A percentile compares a stretch with the other conserved stretches of the same genome.
Evolutionary conservation across 352 stramenopile species (phyloP).

Genomic region (Phytopythium boreale): DNA sequence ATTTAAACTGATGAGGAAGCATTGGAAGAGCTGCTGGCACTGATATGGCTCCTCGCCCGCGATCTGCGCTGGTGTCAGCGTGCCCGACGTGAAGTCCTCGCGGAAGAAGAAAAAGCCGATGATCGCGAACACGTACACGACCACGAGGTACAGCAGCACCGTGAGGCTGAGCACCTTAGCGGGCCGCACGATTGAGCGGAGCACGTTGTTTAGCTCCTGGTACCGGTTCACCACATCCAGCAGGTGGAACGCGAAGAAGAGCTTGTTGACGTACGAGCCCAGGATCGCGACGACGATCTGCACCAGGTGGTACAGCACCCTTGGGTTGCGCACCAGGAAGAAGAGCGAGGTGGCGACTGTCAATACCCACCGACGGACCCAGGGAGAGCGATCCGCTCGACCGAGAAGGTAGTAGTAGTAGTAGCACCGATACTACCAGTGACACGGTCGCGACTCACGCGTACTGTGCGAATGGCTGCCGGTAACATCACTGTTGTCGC

Average conservation of each 20-base stretch:
- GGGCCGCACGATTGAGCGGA: constrained; percentile 58
- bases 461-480: not conserved
- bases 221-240: constrained; percentile 80
- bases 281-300: constrained; percentile 60
- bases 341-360: constrained; percentile 42
- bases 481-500: not conserved
- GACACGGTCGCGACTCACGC: not conserved
- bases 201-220: constrained; percentile 67
- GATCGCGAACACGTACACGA: constrained; percentile 74
- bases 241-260: constrained; percentile 77
- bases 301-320: constrained; percentile 52
- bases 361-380: constrained; percentile 14
- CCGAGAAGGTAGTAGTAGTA: not conserved
- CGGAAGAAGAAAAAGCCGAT: constrained; percentile 76
- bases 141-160: constrained; percentile 61
- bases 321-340: constrained; percentile 50
- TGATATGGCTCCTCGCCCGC: constrained; percentile 40
- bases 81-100: constrained; percentile 41
- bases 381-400: not conserved
- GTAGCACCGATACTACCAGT: not conserved
- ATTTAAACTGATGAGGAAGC: constrained; percentile 68
- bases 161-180: constrained; percentile 59
- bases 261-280: constrained; percentile 62
- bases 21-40: constrained; percentile 69
- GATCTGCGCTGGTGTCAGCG: constrained; percentile 29